Evolutionary conservation across 495 filamentous ascomycete genomes (phyloP), one percentile per base, ranked within the genome.

Genomic region (Mycothermus thermophilus): DNA sequence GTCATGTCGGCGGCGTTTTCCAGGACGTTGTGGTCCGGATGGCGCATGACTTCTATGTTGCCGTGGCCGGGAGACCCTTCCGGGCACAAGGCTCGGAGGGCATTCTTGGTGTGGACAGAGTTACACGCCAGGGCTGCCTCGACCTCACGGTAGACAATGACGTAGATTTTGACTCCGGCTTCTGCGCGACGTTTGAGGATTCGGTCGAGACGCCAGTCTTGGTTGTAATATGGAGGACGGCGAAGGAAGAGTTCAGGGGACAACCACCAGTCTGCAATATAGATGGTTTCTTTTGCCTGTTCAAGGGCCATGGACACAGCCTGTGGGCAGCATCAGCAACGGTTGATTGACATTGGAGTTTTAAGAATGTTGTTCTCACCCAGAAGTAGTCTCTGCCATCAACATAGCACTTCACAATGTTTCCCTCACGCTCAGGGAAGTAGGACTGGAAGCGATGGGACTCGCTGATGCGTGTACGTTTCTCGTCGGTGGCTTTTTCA

Each of bases 241-340:
- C 88, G 75, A 23, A 97, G 61, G 58, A 93, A 97, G 38, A 95
- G 59, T 53, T 97, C 88, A 0, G 88, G 88, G 1, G 81, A 88
- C 8, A 97, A 60, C 88, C 90, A 97, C 88, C 88, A 97, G 52
- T 95, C 90, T 14, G 66, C 84, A 37, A 97, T 87, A 55, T 95
- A 97, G 42, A 97, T 93, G 8, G 79, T 78, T 57, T 97, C 90
- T 40, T 80, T 79, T 20, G 90, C 88, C 18, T 73, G 63, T 42
- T 95, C 88, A 15, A 95, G 63, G 0, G 88, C 87, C 2, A 75
- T 74, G 0, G 82, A 90, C 5, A 96, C 85, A 1, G 88, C 79
- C 61, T 62, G 35, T 2, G 13, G 9, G 15, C 2, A 4, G 13
- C 6, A 13, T 21, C 4, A 31, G 4, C 3, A 25, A 3, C 23